Evolutionary conservation across 768 basidiomycete genomes (phyloP), one percentile per base, ranked within the genome.

Genomic region (Phanerochaete sordida): DNA sequence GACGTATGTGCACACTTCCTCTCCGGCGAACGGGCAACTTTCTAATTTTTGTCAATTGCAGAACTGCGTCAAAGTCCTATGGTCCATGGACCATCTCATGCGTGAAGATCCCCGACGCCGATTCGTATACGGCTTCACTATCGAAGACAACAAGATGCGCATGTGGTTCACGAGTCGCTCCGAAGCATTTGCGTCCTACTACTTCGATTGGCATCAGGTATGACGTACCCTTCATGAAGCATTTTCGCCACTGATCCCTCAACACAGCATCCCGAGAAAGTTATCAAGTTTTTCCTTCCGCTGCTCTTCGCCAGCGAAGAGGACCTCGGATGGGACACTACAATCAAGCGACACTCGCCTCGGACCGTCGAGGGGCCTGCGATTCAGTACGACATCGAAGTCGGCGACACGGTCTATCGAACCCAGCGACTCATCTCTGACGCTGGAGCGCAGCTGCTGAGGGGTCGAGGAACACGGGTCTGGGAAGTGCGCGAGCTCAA

Each of bases 101-200:
- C 60, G 58, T 1, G 58, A 67, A 28, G 74, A 75, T 56, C 71
- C 63, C 0, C 56, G 67, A 37, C 60, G 66, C 5, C 59, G 68
- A 7, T 69, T 70, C 35, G 54, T 62, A 3, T 68, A 70, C 21
- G 73, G 72, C 0, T 66, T 73, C 27, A 73, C 68, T 0, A 54
- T 72, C 16, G 68, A 72, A 49, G 64, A 68, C 46, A 62, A 21
- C 0, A n/a, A 55, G 0, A 62, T 67, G 65, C 62, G 74, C 24
- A 0, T 76, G 24, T 75, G 75, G 75, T 66, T 44, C 59, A 64
- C 52, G 47, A 60, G 51, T 21, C 68, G 69, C n/a, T 60, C 68
- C 6, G 49, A 60, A 2, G 28, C 69, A 8, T 27, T 70, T 23
- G 67, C 69, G 7, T 59, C 39, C 12, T 27, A 61, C 26, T 4